Evolutionary conservation across 2,329 filamentous ascomycete species (phyloP).

Genomic region (Diaporthe ampelina): DNA sequence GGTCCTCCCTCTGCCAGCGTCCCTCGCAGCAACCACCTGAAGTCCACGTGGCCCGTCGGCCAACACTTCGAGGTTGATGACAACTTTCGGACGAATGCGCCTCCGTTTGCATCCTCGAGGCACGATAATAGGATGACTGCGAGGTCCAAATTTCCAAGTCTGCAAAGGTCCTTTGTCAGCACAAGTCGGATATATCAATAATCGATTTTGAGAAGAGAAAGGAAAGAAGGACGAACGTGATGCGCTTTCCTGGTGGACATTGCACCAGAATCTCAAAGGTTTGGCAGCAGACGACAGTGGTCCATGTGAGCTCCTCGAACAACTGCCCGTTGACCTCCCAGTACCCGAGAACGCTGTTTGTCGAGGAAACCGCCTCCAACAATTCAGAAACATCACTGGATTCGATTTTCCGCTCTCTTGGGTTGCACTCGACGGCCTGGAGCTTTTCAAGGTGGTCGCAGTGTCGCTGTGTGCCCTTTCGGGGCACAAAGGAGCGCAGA

Average conservation of each 20-base stretch:
- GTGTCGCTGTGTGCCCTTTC: slow-evolving; percentile 21
- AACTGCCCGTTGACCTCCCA: slow-evolving; percentile 9
- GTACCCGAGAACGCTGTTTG: neutral
- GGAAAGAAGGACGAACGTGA: slow-evolving; percentile 14
- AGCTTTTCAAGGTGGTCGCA: slow-evolving; percentile 26
- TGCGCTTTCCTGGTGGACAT: slow-evolving; percentile 7
- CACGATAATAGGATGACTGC: slow-evolving; percentile 19
- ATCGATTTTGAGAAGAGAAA: neutral
- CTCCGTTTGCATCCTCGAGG: slow-evolving; percentile 23
- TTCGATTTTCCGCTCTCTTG: slow-evolving; percentile 11
- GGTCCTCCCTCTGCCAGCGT: neutral
- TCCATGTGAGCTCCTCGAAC: neutral
- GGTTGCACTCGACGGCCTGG: neutral
- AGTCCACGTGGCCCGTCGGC: slow-evolving; percentile 14
- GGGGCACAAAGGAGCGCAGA: neutral
- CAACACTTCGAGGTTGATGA: slow-evolving; percentile 22
- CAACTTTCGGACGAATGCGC: neutral
- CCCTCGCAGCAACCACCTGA: slow-evolving; percentile 30
- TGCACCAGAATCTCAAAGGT: slow-evolving; percentile 25
- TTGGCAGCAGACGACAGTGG: neutral
- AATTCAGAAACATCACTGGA: neutral
- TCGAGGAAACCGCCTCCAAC: neutral
- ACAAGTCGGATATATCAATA: neutral
- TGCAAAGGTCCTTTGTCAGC: neutral
- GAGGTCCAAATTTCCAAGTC: slow-evolving; percentile 32